Base-by-base conservation (phyloP, 192 early-diverging fungal genomes). In the Coemansia sp. region DNA sequence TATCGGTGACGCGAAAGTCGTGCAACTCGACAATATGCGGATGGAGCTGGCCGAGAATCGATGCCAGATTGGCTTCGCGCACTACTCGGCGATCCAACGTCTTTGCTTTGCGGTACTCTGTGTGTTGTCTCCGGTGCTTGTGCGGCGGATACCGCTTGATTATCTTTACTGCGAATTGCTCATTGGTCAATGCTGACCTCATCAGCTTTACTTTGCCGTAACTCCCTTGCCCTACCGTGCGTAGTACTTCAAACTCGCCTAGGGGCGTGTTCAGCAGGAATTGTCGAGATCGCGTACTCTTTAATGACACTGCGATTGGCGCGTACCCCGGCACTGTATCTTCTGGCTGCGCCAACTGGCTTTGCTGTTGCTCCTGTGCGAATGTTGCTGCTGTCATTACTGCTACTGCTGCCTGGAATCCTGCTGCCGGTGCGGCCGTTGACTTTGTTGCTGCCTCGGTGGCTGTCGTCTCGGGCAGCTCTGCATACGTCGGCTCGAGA, bases 141-240 rank as follows among this genome's bases (percentile, higher is more conserved):
- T 82, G 73, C 6, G 66, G 59, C 27, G 77, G 67, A 16, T 65
- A 80, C 32, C 82, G 82, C 28, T 69, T 65, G 65, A 83, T 77
- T 25, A 83, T 83, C 58, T 83, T 83, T 27, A 83, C 82, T 0
- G 82, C 82, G 24, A 76, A 69, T n/a, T 73, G 73, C 68, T 76
- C 69, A 38, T 64, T 21, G 12, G 69, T 80, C 49, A 83, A 67
- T n/a, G 77, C 69, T 10, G 71, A 74, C 22, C 74, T 70, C 67
- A 80, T 77, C 26, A 83, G 74, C 58, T 80, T 79, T 56, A 83
- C 82, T 51, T 83, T 83, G 58, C 82, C 82, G 68, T 83, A 83
- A 71, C 77, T 80, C 48, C 82, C 82, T 54, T 79, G 77, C 3
- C 82, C 82, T 19, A 83, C 59, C 3, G 74, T 77, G 0, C 69